Evolutionary conservation across 2,329 filamentous ascomycete genomes (phyloP).

Genomic region (Scedosporium dehoogii): DNA sequence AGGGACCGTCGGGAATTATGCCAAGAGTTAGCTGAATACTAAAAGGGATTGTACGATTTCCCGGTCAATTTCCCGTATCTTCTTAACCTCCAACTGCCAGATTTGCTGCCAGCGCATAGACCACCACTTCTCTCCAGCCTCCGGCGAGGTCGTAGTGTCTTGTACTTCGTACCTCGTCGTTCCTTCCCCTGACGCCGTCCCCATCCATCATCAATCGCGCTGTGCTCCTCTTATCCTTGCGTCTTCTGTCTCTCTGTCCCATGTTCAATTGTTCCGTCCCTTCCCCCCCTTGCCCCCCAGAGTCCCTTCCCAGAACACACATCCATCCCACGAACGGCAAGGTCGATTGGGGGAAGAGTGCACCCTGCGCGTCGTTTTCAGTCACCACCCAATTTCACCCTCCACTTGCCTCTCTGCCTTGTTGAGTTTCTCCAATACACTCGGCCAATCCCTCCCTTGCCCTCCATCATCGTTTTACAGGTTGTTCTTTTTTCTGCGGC

Average conservation of each 20-base stretch:
- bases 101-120: not conserved
- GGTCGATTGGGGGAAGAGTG: slow-evolving; percentile 1
- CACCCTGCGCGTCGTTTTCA: not conserved
- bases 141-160: too few species aligned
- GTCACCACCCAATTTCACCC: not conserved
- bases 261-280: not conserved
- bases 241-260: not conserved
- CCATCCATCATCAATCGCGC: not conserved
- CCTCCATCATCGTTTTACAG: not conserved
- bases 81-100: not conserved
- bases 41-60: too few species aligned
- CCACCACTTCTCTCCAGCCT: not conserved
- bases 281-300: not conserved
- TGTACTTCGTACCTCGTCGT: too few species aligned
- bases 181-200: not conserved
- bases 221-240: not conserved
- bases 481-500: not conserved
- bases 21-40: too few species aligned
- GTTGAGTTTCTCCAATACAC: not conserved
- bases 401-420: not conserved
- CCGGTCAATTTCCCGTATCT: not conserved
- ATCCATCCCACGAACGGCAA: not conserved
- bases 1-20: too few species aligned
- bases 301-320: not conserved
- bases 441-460: not conserved